Conservation (phyloP, 2,329 filamentous ascomycete genomes). For the Plenodomus lindquistii region DNA sequence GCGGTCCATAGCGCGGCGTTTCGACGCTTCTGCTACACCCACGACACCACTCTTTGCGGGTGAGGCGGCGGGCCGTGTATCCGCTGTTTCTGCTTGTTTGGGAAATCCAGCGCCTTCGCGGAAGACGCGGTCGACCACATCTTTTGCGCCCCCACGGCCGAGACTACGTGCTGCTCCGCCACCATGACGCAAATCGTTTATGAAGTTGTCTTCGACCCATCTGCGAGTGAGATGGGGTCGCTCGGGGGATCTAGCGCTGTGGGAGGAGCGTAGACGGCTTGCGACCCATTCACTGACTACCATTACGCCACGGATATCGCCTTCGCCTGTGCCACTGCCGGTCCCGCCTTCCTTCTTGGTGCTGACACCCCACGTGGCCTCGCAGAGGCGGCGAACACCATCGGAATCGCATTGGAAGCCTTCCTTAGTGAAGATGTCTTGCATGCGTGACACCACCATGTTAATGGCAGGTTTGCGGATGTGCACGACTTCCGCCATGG, state of each 20-base stretch:
- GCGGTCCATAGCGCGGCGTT: conserved; percentile 72
- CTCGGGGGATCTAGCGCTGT: conserved; percentile 42
- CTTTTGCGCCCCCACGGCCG: conserved; percentile 71
- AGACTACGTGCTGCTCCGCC: conserved; percentile 72
- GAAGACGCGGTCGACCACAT: conserved; percentile 78
- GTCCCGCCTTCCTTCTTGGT: conserved; percentile 67
- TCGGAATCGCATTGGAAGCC: conserved; percentile 87
- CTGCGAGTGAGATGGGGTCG: conserved; percentile 65
- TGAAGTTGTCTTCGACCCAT: conserved; percentile 76
- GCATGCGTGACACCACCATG: conserved; percentile 79
- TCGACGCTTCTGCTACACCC: conserved; percentile 72
- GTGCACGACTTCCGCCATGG: conserved; percentile 88
- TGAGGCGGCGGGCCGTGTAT: conserved; percentile 58
- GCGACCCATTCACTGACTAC: conserved; percentile 88
- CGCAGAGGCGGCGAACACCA: conserved; percentile 81
- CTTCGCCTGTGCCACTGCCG: conserved; percentile 65
- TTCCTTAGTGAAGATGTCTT: conserved; percentile 84
- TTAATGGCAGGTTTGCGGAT: conserved; percentile 87
- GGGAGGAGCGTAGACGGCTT: conserved; percentile 61
- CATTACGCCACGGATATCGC: conserved; percentile 81
- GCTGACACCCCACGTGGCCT: conserved; percentile 79
- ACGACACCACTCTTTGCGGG: conserved; percentile 53
- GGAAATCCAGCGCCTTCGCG: conserved; percentile 78
- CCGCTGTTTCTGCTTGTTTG: conserved; percentile 55
- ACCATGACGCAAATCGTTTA: conserved; percentile 69